These are phyloP conservation scores for Cyberlindnera xishuangbannaensis DNA, from an alignment of 805 yeast species.

Conservation along the genomic window DNA sequence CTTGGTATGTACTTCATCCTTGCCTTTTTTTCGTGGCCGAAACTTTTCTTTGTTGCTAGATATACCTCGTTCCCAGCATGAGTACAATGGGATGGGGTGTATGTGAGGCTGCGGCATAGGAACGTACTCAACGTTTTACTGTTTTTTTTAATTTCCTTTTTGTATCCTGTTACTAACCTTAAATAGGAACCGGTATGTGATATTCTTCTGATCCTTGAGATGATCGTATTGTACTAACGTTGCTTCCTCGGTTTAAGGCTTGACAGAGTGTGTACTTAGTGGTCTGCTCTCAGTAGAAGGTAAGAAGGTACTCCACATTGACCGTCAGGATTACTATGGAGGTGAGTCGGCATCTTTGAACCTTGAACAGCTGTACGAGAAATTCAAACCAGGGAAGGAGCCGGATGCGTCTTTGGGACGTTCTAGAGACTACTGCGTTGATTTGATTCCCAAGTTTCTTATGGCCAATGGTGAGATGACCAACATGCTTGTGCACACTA, in stretches of 20 bases:
- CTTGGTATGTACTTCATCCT: constrained; percentile 50
- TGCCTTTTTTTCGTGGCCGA: neutral
- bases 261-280: constrained; percentile 92
- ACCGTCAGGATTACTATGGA: constrained; percentile 94
- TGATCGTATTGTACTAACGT: constrained; percentile 7
- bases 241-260: no score
- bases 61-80: no score
- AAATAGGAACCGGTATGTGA: constrained; percentile 5
- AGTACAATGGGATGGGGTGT: no score
- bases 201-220: neutral
- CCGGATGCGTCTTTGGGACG: constrained; percentile 74
- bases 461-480: constrained; percentile 98
- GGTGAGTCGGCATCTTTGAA: constrained; percentile 84
- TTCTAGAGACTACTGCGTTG: constrained; percentile 97
- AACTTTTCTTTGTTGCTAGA: no score
- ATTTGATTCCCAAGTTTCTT: constrained; percentile 90
- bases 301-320: constrained; percentile 93
- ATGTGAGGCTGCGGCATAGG: no score
- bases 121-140: no score
- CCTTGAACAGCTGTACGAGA: constrained; percentile 64
- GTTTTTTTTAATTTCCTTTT: no score
- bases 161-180: constrained; percentile 7
- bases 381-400: constrained; percentile 73
- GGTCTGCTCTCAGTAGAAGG: constrained; percentile 97
- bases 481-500: constrained; percentile 90